Base-by-base conservation (phyloP, 2,329 filamentous ascomycete species). In the Xylariaceae sp. region DNA sequence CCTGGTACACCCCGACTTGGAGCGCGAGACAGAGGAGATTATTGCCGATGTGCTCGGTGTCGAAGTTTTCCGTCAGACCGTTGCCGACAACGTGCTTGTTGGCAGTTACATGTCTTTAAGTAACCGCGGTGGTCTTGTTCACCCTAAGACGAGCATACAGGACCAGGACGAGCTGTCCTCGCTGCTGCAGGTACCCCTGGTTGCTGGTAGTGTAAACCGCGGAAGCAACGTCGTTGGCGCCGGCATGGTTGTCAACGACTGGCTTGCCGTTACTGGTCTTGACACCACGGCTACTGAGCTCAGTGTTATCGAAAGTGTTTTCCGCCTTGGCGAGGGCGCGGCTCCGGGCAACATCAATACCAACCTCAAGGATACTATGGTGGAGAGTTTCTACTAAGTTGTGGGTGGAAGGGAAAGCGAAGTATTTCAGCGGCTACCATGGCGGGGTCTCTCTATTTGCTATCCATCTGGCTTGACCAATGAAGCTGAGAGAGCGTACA, bases 11-110 rank as follows among this genome's bases (percentile, higher is more conserved):
- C 94, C 94, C 9, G 94, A 99, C 72, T 82, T 99, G 61, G 94
- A 97, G 82, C 89, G 93, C 63, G 94, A 99, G 80, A 97, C 92
- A 13, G 94, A 99, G 78, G 94, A 99, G 80, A 97, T 99, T 68
- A 92, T 99, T 72, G 91, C 94, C 69, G 94, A 99, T 74, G 90
- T 96, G 61, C 80, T 95, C 17, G 90, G 90, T 64, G 90, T 95
- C 59, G 90, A 95, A 75, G 90, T 94, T 9, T 95, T 94, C 79
- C 81, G 90, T 64, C 94, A 99, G 80, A 97, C 94, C 51, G 89
- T 99, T 62, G 92, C 93, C 70, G 92, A 97, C 77, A 97, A 97
- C 73, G 94, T 99, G 59, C 86, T 99, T 34, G 94, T 95, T 44
- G 94, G 94, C 62, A 92, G 88, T 54, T 99, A 99, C 82, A 97